Conservation (phyloP, 805 yeast genomes). For the Sugiyamaella floridensis region DNA sequence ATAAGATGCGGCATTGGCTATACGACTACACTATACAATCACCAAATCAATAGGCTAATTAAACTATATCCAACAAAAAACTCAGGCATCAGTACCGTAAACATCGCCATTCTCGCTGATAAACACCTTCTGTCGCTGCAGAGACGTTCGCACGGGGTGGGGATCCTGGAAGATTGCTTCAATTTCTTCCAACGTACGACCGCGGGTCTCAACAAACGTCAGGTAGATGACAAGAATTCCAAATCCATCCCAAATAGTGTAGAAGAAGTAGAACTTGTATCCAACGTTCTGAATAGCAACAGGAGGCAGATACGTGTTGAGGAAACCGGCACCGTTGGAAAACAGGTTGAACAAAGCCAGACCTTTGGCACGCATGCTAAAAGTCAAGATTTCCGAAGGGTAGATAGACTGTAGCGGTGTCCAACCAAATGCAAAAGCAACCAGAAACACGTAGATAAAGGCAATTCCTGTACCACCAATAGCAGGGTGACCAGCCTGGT, state of each 20-base stretch:
- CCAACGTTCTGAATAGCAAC: conserved; percentile 28
- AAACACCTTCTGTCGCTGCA: conserved; percentile 8
- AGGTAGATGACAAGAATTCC: conserved; percentile 46
- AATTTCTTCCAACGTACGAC: conserved; percentile 71
- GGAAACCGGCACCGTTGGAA: conserved; percentile 25
- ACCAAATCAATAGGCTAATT: too few relatives aligned
- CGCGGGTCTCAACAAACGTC: conserved; percentile 66
- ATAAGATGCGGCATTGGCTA: too few relatives aligned
- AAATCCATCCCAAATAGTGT: conserved; percentile 26
- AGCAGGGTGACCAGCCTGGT: conserved; percentile 6
- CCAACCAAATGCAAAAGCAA: conserved; percentile 22
- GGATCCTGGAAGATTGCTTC: conserved; percentile 45
- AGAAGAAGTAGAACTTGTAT: conserved; percentile 29
- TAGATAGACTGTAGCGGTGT: conserved; percentile 33
- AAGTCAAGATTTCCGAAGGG: conserved; percentile 24
- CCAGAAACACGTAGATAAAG: conserved; percentile 9
- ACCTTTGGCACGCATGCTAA: conserved; percentile 25
- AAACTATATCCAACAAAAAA: too few relatives aligned
- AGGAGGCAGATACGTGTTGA: conserved; percentile 21
- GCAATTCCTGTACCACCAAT: conserved; percentile 19
- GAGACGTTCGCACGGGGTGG: conserved; percentile 9
- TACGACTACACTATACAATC: too few relatives aligned
- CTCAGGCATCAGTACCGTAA: neutral
- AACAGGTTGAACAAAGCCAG: conserved; percentile 21
- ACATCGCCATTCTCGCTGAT: conserved; percentile 6